Percentiles rank a stretch among this genome's conserved stretches.
These are phyloP conservation scores for Atalantia buxifolia DNA, from an alignment of 345 rosid genomes.

Conservation along the genomic window DNA sequence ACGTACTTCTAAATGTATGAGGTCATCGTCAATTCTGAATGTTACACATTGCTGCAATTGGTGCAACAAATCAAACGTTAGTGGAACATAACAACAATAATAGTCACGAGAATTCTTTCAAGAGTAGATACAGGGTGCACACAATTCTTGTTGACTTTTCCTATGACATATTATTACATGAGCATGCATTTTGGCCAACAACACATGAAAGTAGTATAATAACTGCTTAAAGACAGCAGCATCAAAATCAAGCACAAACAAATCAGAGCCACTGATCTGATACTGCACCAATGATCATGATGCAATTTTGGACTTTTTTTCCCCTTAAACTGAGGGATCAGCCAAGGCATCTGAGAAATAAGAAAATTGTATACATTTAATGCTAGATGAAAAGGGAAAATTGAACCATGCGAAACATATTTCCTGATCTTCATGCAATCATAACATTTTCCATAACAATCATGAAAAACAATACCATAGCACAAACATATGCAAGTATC, in stretches of 20 bases:
- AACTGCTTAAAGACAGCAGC: background rate
- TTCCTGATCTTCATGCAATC: background rate
- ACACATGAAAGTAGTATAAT: background rate
- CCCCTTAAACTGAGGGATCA: background rate
- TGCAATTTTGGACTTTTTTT: background rate
- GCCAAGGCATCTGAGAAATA: slow-evolving; percentile 4
- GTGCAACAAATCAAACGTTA: slow-evolving; percentile 19
- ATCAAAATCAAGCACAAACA: background rate
- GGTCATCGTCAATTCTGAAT: slow-evolving; percentile 55
- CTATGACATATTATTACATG: background rate
- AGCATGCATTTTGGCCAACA: background rate
- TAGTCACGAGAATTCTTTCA: background rate
- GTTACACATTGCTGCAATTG: slow-evolving; percentile 49
- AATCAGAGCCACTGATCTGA: background rate
- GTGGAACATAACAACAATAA: background rate
- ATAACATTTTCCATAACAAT: background rate
- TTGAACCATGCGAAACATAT: background rate
- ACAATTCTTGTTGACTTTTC: background rate
- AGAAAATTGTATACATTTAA: background rate
- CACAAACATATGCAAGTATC: background rate
- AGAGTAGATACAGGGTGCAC: background rate
- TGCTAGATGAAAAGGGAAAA: background rate
- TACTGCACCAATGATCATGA: background rate
- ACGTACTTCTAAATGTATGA: slow-evolving; percentile 39
- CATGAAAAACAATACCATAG: background rate